These are phyloP conservation scores for Saccharomyces hybrid DNA, from an alignment of 1,139 yeast genomes.

Conservation along the genomic window DNA sequence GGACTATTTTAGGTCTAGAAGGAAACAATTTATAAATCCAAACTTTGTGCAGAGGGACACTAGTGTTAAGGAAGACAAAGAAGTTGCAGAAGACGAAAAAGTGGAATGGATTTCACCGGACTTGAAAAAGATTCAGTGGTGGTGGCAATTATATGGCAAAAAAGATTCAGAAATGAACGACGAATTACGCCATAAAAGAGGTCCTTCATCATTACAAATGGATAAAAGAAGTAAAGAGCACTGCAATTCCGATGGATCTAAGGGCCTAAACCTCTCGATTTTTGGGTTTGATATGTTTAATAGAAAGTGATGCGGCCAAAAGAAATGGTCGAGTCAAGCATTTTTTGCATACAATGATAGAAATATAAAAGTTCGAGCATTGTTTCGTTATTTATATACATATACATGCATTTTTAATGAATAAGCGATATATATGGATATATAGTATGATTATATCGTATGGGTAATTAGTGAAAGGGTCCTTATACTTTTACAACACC, in stretches of 20 bases:
- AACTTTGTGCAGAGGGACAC: conserved; percentile 29
- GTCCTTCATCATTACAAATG: not conserved
- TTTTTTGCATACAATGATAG: not conserved
- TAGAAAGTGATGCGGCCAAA: not conserved
- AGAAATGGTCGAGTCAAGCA: not conserved
- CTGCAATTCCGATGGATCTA: conserved; percentile 5
- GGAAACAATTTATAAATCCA: conserved; percentile 58
- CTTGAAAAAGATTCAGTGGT: conserved; percentile 64
- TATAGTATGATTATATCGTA: not conserved
- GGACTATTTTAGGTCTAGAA: conserved; percentile 83
- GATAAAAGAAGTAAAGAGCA: conserved; percentile 1
- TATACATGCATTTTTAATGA: not conserved
- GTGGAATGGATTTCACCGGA: conserved; percentile 59
- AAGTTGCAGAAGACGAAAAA: conserved; percentile 28
- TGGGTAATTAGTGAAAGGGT: not conserved
- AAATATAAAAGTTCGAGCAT: not conserved
- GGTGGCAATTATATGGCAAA: conserved; percentile 79
- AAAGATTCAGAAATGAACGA: conserved; percentile 74
- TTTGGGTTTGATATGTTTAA: conserved; percentile 16
- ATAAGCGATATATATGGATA: not conserved
- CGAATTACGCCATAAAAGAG: not conserved
- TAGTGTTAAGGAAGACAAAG: not conserved
- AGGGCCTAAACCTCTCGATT: conserved; percentile 14
- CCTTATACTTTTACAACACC: conserved; percentile 25
- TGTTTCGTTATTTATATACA: not conserved